Evolutionary conservation across 306 rosid genomes (phyloP), one percentile per base, ranked within the genome.

Genomic region (Rosa rugosa): DNA sequence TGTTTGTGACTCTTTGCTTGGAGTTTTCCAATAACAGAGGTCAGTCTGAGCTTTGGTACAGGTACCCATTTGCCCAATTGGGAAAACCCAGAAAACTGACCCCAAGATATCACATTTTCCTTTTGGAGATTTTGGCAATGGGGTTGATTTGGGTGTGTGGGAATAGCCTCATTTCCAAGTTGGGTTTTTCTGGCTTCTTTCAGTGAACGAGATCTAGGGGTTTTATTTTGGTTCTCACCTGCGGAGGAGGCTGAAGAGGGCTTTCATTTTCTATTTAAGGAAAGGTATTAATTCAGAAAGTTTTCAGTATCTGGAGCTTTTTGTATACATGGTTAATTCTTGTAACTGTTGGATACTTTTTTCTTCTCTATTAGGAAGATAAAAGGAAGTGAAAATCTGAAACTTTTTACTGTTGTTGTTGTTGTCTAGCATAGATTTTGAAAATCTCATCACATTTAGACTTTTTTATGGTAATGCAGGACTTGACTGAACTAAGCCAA

Each of bases 161-260:
- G 16, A 56, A 71, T 71, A 83, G 46, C 77, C 78, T 81, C 82
- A 60, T 65, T 34, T 79, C 64, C 51, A 17, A 84, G 70, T 23
- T 75, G 71, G 64, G 75, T 11, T 71, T 59, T 79, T 46, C 63
- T 62, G 72, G 79, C 18, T 84, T 60, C 45, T 80, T 50, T 34
- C 23, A 27, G 31, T 11, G 31, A 57, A 7, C 60, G 85, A 89
- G 96, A 91, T 91, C 93, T 80, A 65, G 75, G 40, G 22, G 36
- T 57, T 79, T 69, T 11, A 64, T 82, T 81, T 78, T 46, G 73
- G 68, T 88, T 76, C 76, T 79, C 75, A 59, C 79, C 36, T 53
- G 53, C 62, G 73, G 80, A 86, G 79, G 47, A 79, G 72, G 78
- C 73, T 77, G 54, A 79, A 54, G 66, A 80, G 65, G 74, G 57